These are phyloP conservation scores for Sistotremastrum niveocremeum DNA, from an alignment of 768 basidiomycete genomes.

Conservation along the genomic window DNA sequence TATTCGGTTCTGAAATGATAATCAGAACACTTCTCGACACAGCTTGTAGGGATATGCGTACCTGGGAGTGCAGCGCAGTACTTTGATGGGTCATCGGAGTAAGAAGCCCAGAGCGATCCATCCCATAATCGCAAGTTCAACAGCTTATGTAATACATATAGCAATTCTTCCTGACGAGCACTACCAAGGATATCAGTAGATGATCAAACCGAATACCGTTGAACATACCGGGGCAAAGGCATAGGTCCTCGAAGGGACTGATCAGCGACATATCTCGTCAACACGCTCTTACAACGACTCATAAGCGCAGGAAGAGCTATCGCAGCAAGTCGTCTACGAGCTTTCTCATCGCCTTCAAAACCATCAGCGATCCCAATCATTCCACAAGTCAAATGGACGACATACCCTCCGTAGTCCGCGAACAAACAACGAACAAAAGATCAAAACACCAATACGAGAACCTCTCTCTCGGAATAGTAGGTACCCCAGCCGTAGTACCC, in stretches of 20 bases:
- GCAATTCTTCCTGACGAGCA: slow-evolving; percentile 75
- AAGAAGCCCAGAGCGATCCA: slow-evolving; percentile 64
- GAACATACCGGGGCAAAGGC: slow-evolving; percentile 68
- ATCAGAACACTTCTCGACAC: too few relatives aligned
- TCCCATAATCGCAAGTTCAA: slow-evolving; percentile 57
- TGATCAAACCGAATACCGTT: not conserved
- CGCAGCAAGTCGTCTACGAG: slow-evolving; percentile 56
- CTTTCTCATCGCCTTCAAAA: slow-evolving; percentile 40
- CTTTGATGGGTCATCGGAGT: slow-evolving; percentile 49
- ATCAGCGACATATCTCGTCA: slow-evolving; percentile 73
- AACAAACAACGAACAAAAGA: slow-evolving; percentile 69
- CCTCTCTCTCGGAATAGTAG: slow-evolving; percentile 57
- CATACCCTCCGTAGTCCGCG: slow-evolving; percentile 47
- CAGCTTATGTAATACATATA: slow-evolving; percentile 75
- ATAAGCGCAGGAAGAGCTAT: slow-evolving; percentile 60
- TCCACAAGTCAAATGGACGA: not conserved
- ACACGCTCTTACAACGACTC: slow-evolving; percentile 53
- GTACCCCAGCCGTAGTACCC: slow-evolving; percentile 49
- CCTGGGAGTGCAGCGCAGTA: slow-evolving; percentile 45
- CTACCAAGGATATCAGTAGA: slow-evolving; percentile 24
- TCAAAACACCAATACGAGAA: slow-evolving; percentile 94
- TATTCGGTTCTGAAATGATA: not conserved
- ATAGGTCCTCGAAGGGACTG: slow-evolving; percentile 71
- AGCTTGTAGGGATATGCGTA: slow-evolving; percentile 21
- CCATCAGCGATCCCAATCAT: not conserved